Evolutionary conservation across 192 early-diverging fungal species (phyloP), one percentile per base, ranked within the genome.

Genomic region (Helicostylum pulchrum): DNA sequence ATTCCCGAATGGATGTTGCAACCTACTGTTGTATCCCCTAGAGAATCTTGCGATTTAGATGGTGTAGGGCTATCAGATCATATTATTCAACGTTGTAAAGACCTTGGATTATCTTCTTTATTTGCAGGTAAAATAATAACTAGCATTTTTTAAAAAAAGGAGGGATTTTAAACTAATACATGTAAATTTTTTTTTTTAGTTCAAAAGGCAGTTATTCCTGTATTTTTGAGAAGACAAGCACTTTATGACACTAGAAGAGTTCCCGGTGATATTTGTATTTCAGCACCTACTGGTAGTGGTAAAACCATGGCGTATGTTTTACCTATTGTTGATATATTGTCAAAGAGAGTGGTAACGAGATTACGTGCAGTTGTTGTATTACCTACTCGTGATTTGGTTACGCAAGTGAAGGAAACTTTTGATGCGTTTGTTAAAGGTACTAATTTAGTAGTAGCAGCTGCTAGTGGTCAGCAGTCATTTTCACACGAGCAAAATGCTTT

Each of bases 251-350:
- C 86, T 45, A 82, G 87, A n/a, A 88, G 85, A 23, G 86, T 84
- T 23, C 86, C 91, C 7, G 90, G 93, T 19, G 95, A 97, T 70
- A 67, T 99, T 21, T 95, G 94, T 66, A 94, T 99, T 14, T 95
- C 94, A 8, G 92, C 94, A 17, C 90, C 95, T 0, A 99, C 97
- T 0, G 97, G 97, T 32, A 92, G 89, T 53, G 97, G 97, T 21
- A 99, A 99, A 72, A 99, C 97, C 2, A 75, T 99, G 42, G 94
- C 95, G 0, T 99, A 94, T 81, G 94, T 94, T 5, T 67, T 99
- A 15, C 97, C 97, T 1, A 92, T 99, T 59, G 83, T 97, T 23
- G 93, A 90, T 71, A 84, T 88, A 52, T 73, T 99, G 17, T 81
- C 85, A 8, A 69, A 75, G 36, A 83, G 96, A 14, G 72, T 90